A percentile compares a stretch with the other conserved stretches of the same genome.
These are phyloP conservation scores for Syzygium oleosum DNA, from an alignment of 345 rosid genomes.

Conservation along the genomic window DNA sequence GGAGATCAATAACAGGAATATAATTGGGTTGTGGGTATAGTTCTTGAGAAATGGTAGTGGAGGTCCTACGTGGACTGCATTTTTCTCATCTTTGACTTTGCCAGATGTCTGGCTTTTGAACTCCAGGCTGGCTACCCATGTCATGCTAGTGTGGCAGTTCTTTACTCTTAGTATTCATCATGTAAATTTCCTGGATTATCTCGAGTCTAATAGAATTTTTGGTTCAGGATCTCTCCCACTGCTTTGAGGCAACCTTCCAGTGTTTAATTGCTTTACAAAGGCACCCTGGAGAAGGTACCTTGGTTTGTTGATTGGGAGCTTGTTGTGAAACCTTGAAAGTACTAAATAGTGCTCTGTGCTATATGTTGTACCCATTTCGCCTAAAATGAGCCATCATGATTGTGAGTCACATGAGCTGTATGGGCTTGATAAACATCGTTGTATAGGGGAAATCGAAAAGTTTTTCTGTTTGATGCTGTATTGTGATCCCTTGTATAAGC, in stretches of 20 bases:
- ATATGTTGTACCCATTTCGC: background rate
- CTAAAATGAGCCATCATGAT: background rate
- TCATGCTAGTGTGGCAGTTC: conserved; percentile 8
- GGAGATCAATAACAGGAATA: background rate
- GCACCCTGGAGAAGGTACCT: conserved; percentile 98
- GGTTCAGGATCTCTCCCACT: conserved; percentile 75
- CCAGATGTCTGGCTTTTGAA: background rate
- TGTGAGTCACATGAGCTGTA: background rate
- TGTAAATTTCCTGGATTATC: background rate
- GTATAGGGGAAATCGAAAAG: background rate
- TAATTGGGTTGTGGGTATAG: background rate
- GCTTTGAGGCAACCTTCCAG: conserved; percentile 78
- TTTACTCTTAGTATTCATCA: conserved; percentile 2
- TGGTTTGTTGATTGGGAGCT: conserved; percentile 72
- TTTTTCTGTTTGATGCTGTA: background rate
- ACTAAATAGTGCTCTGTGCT: background rate
- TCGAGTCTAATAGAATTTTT: conserved; percentile 66
- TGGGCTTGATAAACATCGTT: background rate
- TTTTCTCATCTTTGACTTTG: conserved; percentile 2
- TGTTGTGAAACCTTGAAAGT: conserved; percentile 16
- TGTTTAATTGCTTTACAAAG: conserved; percentile 67
- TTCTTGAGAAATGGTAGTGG: background rate
- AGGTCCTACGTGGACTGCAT: background rate
- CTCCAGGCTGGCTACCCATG: background rate
- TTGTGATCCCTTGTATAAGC: background rate